phyloP scores from a whole-genome alignment of 2,329 filamentous ascomycete genomes.

The Leptographium radiaticola region DNA sequence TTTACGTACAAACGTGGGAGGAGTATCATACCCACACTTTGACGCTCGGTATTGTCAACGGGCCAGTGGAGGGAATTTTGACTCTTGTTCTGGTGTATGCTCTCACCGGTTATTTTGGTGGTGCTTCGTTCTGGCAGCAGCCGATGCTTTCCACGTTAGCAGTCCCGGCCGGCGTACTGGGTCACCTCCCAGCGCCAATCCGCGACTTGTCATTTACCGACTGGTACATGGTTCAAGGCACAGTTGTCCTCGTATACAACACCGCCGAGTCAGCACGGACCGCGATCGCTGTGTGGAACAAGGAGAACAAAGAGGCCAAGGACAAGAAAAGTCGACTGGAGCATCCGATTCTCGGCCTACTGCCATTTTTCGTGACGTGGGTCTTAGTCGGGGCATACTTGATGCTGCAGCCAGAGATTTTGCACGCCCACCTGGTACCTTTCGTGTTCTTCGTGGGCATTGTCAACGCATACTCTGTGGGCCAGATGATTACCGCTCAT shows the following conservation, averaged over 20 bases:
- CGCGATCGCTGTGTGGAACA: slow-evolving; percentile 67
- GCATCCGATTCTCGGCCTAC: slow-evolving; percentile 66
- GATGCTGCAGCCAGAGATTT: slow-evolving; percentile 70
- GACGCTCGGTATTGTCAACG: slow-evolving; percentile 82
- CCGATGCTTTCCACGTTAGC: slow-evolving; percentile 62
- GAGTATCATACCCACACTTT: slow-evolving; percentile 97
- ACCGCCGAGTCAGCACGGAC: slow-evolving; percentile 68
- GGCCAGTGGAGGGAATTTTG: slow-evolving; percentile 87
- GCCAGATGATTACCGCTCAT: slow-evolving; percentile 91
- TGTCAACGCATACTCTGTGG: slow-evolving; percentile 88
- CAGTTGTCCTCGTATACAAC: slow-evolving; percentile 71
- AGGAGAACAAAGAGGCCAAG: slow-evolving; percentile 3
- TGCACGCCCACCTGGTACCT: slow-evolving; percentile 72
- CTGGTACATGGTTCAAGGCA: slow-evolving; percentile 85
- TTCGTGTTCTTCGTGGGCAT: slow-evolving; percentile 82
- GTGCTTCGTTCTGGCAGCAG: slow-evolving; percentile 86
- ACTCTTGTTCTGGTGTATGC: slow-evolving; percentile 72
- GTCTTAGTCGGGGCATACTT: slow-evolving; percentile 64
- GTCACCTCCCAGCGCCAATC: slow-evolving; percentile 49
- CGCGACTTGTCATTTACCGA: slow-evolving; percentile 80
- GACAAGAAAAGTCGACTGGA: slow-evolving; percentile 34
- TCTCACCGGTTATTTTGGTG: slow-evolving; percentile 72
- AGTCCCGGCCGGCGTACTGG: slow-evolving; percentile 55
- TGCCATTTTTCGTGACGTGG: slow-evolving; percentile 74
- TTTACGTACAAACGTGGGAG: slow-evolving; percentile 98